phyloP scores from a whole-genome alignment of 2,329 filamentous ascomycete genomes.

The Pyrenochaeta sp. region DNA sequence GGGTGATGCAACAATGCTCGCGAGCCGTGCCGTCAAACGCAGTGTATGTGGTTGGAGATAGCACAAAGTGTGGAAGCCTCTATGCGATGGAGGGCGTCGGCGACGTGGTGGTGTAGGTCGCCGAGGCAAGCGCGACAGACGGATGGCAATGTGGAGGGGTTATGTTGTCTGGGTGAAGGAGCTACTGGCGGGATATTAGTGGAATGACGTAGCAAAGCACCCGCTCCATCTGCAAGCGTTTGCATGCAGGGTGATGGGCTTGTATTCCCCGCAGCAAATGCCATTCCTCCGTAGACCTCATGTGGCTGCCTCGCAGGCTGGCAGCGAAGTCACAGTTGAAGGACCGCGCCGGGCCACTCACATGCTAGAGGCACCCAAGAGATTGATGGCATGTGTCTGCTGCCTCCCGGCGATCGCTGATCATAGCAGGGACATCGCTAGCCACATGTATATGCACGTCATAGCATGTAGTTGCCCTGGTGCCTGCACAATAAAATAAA shows the following conservation, averaged over 20 bases:
- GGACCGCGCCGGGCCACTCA: constrained; percentile 1
- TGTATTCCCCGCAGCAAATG: constrained; percentile 7
- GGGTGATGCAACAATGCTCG: constrained; percentile 6
- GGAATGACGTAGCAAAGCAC: constrained; percentile 12
- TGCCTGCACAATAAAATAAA: too few species aligned
- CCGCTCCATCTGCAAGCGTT: not conserved
- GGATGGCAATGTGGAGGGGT: constrained; percentile 2
- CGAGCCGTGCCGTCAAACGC: constrained; percentile 2
- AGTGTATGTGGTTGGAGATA: not conserved
- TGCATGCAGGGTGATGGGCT: constrained; percentile 3
- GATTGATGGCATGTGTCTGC: not conserved
- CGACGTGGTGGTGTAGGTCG: not conserved
- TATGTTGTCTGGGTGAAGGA: constrained; percentile 11
- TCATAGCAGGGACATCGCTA: too few species aligned
- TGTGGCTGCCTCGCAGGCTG: constrained; percentile 12
- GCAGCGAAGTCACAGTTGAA: not conserved
- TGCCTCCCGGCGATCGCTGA: too few species aligned
- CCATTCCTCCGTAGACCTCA: constrained; percentile 1
- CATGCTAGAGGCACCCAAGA: not conserved
- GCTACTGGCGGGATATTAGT: not conserved
- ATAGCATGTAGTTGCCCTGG: too few species aligned
- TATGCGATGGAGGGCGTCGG: constrained; percentile 12
- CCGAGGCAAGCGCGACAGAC: constrained; percentile 6
- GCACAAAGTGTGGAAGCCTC: constrained; percentile 5
- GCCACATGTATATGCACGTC: too few species aligned